Evolutionary conservation across 352 stramenopile genomes (phyloP), one percentile per base, ranked within the genome.

Genomic region (Saprolegnia parasitica): DNA sequence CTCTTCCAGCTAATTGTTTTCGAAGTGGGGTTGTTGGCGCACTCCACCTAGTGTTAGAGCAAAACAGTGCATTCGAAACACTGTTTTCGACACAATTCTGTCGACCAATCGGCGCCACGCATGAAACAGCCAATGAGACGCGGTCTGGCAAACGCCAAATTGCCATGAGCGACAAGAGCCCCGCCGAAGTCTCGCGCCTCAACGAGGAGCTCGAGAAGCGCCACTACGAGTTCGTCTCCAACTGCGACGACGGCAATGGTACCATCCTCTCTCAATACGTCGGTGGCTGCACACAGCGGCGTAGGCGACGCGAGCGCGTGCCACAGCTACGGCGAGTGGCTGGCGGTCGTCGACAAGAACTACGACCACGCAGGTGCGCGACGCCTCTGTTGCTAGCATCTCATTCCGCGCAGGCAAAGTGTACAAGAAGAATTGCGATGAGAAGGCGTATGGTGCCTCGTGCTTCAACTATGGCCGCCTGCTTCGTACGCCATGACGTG

Each of bases 391-490:
- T 8, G 52, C 23, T 8, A 8, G 8, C 8, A 8, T 16, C 52
- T 16, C 32, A 16, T 15, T 15, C 32, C 13, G 16, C 21, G 21
- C n/a, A 91, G 86, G 81, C 24, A 75, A 76, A 15, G 88, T 93
- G 78, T 94, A 93, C 71, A 74, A 87, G 74, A 77, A 87, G 61
- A 96, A 96, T 71, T 96, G 87, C 74, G 77, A 76, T 56, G 89
- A 90, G 76, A 92, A 90, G 64, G 75, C 76, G 29, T 93, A 94
- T 68, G 70, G 80, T 0, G 86, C 86, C 54, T 96, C 87, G 29
- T 96, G 87, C 65, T 96, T 96, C 72, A 94, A 94, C 68, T 80
- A 94, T 52, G 87, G 87, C 5, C 81, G 86, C 10, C 79, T 96
- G 24, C 87, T 87, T 61, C 76, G 87, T 95, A 78, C 47, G 82